Percentiles rank a stretch among this genome's conserved stretches.
Conservation (phyloP, 2,329 filamentous ascomycete species). For the Nigrograna mackinnonii region DNA sequence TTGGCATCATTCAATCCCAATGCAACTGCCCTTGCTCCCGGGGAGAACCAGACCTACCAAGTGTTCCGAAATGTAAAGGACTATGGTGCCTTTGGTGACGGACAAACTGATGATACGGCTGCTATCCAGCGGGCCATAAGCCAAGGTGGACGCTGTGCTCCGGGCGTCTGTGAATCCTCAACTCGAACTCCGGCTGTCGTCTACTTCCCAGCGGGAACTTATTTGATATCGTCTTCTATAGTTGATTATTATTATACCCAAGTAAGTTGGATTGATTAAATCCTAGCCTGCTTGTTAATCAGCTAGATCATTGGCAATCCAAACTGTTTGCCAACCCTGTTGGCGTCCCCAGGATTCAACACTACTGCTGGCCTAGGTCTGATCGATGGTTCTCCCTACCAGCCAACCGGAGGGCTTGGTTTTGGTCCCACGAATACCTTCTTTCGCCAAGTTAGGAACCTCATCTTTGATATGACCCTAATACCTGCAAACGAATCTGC, state of each 20-base stretch:
- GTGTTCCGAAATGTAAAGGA: constrained; percentile 65
- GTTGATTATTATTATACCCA: constrained; percentile 68
- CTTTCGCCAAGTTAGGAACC: constrained; percentile 66
- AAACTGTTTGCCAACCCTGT: constrained; percentile 58
- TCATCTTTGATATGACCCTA: constrained; percentile 63
- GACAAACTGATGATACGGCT: constrained; percentile 81
- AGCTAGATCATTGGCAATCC: constrained; percentile 60
- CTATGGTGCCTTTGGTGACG: constrained; percentile 84
- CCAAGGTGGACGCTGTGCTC: constrained; percentile 45
- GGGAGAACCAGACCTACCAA: constrained; percentile 40
- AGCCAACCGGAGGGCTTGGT: constrained; percentile 36
- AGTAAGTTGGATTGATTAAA: constrained; percentile 11
- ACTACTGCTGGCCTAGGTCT: constrained; percentile 52
- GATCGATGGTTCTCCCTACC: constrained; percentile 61
- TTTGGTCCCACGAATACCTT: constrained; percentile 64
- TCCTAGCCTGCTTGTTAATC: neutral
- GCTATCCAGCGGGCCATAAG: constrained; percentile 77
- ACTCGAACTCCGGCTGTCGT: constrained; percentile 59
- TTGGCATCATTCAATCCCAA: constrained; percentile 38
- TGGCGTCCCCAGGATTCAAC: constrained; percentile 56
- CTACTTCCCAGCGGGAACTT: constrained; percentile 64
- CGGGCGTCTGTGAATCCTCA: constrained; percentile 44
- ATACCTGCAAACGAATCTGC: constrained; percentile 51
- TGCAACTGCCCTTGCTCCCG: neutral
- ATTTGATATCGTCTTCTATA: constrained; percentile 60